Conservation (phyloP, 805 yeast species). For the Nakazawaea sp. region DNA sequence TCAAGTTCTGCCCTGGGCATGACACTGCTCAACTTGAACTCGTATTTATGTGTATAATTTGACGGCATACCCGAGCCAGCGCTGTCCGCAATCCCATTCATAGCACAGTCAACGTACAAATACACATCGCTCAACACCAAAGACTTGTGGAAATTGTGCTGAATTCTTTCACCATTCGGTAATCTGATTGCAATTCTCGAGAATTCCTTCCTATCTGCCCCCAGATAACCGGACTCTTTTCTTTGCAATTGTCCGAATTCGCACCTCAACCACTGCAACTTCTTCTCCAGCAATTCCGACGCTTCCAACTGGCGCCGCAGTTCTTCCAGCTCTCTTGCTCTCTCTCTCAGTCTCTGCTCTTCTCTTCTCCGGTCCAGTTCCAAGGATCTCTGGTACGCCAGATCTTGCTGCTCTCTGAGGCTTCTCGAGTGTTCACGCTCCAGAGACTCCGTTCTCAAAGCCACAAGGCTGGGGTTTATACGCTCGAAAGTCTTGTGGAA, state of each 20-base stretch:
- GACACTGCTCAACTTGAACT: slow-evolving; percentile 46
- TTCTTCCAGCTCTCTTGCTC: slow-evolving; percentile 12
- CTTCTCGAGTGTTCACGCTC: slow-evolving; percentile 50
- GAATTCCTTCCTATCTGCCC: slow-evolving; percentile 17
- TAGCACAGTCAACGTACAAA: slow-evolving; percentile 57
- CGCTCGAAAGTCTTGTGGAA: slow-evolving; percentile 32
- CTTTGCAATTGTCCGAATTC: slow-evolving; percentile 7
- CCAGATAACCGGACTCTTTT: slow-evolving; percentile 15
- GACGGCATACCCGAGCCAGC: not conserved
- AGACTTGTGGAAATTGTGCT: slow-evolving; percentile 38
- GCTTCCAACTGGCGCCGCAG: not conserved
- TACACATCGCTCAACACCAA: slow-evolving; percentile 56
- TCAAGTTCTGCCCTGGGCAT: slow-evolving; percentile 47
- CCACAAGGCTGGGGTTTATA: slow-evolving; percentile 53
- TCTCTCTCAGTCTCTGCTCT: slow-evolving; percentile 27
- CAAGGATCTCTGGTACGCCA: slow-evolving; percentile 67
- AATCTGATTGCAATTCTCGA: slow-evolving; percentile 71
- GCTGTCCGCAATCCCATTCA: slow-evolving; percentile 16
- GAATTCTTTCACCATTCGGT: slow-evolving; percentile 52
- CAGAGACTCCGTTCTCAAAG: slow-evolving; percentile 57
- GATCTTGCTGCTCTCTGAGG: slow-evolving; percentile 67
- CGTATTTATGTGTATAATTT: slow-evolving; percentile 19
- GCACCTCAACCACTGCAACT: slow-evolving; percentile 28
- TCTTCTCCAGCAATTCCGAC: slow-evolving; percentile 21
- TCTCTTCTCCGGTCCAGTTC: slow-evolving; percentile 56